Percentiles rank a stretch among this genome's conserved stretches.
Evolutionary conservation across 2,329 filamentous ascomycete genomes (phyloP).

Genomic region (Dendryphion nanum): DNA sequence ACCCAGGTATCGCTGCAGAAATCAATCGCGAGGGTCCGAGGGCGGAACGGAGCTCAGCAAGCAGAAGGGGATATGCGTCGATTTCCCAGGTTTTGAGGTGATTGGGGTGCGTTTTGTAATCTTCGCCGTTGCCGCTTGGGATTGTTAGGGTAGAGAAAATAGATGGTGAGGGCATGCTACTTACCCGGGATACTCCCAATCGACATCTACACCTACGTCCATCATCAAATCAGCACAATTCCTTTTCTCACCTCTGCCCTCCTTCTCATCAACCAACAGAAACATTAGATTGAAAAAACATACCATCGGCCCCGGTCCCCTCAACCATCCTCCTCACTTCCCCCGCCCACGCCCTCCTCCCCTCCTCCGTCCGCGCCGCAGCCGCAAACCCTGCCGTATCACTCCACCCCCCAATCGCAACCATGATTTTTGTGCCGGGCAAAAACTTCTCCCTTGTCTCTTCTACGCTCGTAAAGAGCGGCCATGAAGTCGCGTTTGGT

Average conservation of each 20-base stretch:
- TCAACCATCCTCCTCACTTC: slow-evolving; percentile 65
- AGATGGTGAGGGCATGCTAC: neutral
- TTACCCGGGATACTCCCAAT: slow-evolving; percentile 61
- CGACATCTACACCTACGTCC: slow-evolving; percentile 52
- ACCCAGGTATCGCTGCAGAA: slow-evolving; percentile 66
- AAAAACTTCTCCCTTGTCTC: slow-evolving; percentile 46
- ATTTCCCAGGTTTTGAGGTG: slow-evolving; percentile 59
- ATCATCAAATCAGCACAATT: neutral
- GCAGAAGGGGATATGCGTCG: slow-evolving; percentile 59
- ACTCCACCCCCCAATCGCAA: slow-evolving; percentile 47
- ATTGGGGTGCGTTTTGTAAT: slow-evolving; percentile 65
- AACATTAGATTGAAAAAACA: slow-evolving; percentile 33
- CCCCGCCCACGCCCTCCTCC: slow-evolving; percentile 54
- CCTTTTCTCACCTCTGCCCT: too few relatives aligned
- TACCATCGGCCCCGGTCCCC: slow-evolving; percentile 60
- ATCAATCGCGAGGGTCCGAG: slow-evolving; percentile 59
- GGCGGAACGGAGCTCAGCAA: slow-evolving; percentile 59
- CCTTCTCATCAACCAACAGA: neutral
- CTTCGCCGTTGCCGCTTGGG: slow-evolving; percentile 61
- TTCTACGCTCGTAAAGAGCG: slow-evolving; percentile 25
- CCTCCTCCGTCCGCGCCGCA: slow-evolving; percentile 54
- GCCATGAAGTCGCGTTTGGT: slow-evolving; percentile 16
- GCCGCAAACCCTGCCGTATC: slow-evolving; percentile 62
- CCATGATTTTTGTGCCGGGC: slow-evolving; percentile 58
- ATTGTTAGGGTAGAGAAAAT: neutral